Evolutionary conservation across 208 protist species (phyloP), one percentile per base, ranked within the genome.

Genomic region (Leishmania guyanensis): DNA sequence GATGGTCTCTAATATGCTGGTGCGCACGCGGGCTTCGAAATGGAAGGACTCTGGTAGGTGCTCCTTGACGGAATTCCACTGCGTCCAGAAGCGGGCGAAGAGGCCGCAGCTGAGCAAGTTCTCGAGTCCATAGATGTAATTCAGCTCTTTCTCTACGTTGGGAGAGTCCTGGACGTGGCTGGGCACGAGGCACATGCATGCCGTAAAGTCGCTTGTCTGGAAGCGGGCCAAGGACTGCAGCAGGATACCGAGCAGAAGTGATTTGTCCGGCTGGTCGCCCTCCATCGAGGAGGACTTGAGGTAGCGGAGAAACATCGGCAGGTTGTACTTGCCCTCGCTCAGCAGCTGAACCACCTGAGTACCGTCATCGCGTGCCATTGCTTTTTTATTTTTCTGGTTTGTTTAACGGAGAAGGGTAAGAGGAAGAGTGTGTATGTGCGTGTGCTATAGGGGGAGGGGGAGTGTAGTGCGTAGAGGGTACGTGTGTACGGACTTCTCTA

Each of bases 51-150:
- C 89, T 3, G 90, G 90, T 48, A 96, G 89, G 74, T 93, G 80
- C 74, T 91, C 87, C 80, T 90, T 89, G 26, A 95, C 87, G 29
- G 83, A 82, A 51, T 56, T 81, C 92, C 94, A 97, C 84, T 92
- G 89, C 46, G 85, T 71, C 92, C 94, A 97, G 81, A 97, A 97
- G 80, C 87, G 83, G 8, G 87, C 84, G 75, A 97, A 97, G 72
- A 90, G 77, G 36, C 94, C 92, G 73, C 92, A 94, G 85, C 89
- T 94, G 74, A 97, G 89, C 29, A 94, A 89, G 80, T 97, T 97
- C 86, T 97, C 94, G n/a, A 95, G 87, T 66, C 94, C 94, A 82
- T 97, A 97, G 75, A 97, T 94, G 79, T 87, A 88, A 75, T 86
- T 87, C 2, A 97, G 78, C 79, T 96, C 92, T 86, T 94, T 93